These are phyloP conservation scores for Circinella umbellata DNA, from an alignment of 371 early-diverging fungal species.

Conservation along the genomic window DNA sequence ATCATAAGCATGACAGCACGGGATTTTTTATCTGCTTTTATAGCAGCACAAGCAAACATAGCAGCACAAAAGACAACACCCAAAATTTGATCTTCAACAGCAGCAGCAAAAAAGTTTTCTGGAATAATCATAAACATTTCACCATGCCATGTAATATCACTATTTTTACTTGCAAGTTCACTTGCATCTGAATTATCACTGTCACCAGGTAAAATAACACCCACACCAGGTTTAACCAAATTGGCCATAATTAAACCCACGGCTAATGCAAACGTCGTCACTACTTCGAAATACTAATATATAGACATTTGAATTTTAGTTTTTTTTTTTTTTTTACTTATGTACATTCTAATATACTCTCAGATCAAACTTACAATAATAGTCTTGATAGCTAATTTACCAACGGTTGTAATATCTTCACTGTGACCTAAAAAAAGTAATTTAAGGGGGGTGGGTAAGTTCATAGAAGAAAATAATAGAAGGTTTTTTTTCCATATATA, in stretches of 20 bases:
- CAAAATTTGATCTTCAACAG: slow-evolving; percentile 59
- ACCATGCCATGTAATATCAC: slow-evolving; percentile 58
- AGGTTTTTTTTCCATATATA: neutral
- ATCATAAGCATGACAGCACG: slow-evolving; percentile 63
- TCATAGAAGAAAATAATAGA: no score
- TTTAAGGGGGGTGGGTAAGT: neutral
- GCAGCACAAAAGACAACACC: slow-evolving; percentile 73
- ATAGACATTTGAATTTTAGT: neutral
- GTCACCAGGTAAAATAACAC: slow-evolving; percentile 34
- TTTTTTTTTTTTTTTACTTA: no score
- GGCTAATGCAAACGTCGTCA: slow-evolving; percentile 72
- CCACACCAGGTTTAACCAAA: slow-evolving; percentile 66
- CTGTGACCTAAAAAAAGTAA: slow-evolving; percentile 62
- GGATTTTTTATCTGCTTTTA: slow-evolving; percentile 56
- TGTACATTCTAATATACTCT: no score
- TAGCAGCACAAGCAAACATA: slow-evolving; percentile 73
- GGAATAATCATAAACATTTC: slow-evolving; percentile 66
- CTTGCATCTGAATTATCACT: slow-evolving; percentile 18
- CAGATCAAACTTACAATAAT: slow-evolving; percentile 62
- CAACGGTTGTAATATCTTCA: slow-evolving; percentile 69
- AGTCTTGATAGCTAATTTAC: slow-evolving; percentile 70
- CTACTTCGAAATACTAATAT: slow-evolving; percentile 65
- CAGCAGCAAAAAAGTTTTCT: slow-evolving; percentile 56
- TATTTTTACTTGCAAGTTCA: slow-evolving; percentile 28
- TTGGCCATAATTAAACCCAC: slow-evolving; percentile 76